Conservation (phyloP, 805 yeast genomes). For the Yamadazyma olivae region DNA sequence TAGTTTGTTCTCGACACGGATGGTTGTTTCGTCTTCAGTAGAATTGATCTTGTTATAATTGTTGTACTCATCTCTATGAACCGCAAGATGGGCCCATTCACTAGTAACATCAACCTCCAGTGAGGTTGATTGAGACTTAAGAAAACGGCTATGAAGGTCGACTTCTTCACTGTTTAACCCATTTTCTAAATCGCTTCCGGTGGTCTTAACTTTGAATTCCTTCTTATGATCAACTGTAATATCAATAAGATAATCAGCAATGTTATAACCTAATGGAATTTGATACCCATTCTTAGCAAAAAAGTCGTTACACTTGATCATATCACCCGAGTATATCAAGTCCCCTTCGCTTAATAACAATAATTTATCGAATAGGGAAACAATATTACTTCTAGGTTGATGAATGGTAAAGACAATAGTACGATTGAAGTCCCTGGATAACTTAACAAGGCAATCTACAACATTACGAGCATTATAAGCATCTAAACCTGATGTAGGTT, state of each 20-base stretch:
- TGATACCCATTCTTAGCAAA: constrained; percentile 70
- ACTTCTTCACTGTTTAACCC: constrained; percentile 13
- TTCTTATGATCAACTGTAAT: constrained; percentile 67
- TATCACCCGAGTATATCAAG: constrained; percentile 84
- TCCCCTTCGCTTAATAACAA: constrained; percentile 81
- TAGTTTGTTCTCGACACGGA: constrained; percentile 25
- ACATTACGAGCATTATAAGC: constrained; percentile 92
- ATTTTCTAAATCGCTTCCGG: constrained; percentile 12
- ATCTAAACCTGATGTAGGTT: constrained; percentile 94
- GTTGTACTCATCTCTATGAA: constrained; percentile 69
- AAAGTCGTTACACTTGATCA: constrained; percentile 69
- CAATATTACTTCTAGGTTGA: constrained; percentile 96
- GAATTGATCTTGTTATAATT: constrained; percentile 15
- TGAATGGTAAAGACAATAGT: constrained; percentile 93
- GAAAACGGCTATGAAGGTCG: constrained; percentile 29
- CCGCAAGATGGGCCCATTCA: constrained; percentile 86
- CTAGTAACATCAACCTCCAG: constrained; percentile 55
- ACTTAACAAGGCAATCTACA: constrained; percentile 73
- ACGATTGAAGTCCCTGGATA: constrained; percentile 78
- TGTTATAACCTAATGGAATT: constrained; percentile 87
- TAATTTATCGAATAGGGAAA: constrained; percentile 81
- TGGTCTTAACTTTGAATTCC: constrained; percentile 22
- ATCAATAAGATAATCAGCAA: constrained; percentile 92
- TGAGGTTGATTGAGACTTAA: constrained; percentile 16
- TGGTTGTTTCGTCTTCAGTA: constrained; percentile 20